Evolutionary conservation across 495 filamentous ascomycete genomes (phyloP), one percentile per base, ranked within the genome.

Genomic region (Beverwykella pulmonaria): DNA sequence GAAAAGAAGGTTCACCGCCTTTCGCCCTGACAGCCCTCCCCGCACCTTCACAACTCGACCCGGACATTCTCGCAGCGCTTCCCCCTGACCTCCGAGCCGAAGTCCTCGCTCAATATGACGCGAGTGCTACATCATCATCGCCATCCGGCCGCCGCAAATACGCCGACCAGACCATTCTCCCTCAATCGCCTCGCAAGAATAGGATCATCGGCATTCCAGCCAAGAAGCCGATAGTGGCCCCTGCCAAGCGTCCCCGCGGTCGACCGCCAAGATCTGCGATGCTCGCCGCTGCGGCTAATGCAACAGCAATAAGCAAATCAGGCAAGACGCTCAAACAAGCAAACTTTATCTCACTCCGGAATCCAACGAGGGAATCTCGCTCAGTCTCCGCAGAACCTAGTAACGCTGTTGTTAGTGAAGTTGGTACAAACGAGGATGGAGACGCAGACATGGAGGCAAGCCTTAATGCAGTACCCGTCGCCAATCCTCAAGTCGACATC

Each of bases 11-110:
- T 20, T 29, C 52, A 1, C 53, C 55, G 26, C 56, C 70, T 2
- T 70, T 75, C 22, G 30, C 75, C 26, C 29, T 73, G 2, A 68
- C 67, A 36, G 61, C 69, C 7, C 68, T 77, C 12, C 76, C 76
- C 0, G 71, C 69, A 3, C 67, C 71, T 23, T 79, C 77, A 6
- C 77, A 79, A 62, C 73, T 79, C 15, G 75, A 78, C 44, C 71
- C 71, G 0, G 70, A 71, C 14, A 78, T 73, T 14, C 85, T 96
- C 59, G 82, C 87, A 32, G 90, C 90, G 1, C 80, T 97, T 6
- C 92, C 92, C 0, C 87, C 89, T 47, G 91, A 94, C 63, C 84
- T 97, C 67, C 88, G 92, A 61, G 85, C 87, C 20, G 92, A 97
- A 72, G 79, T 96, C 9, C 77, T 93, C 7, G 84, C 82, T 3